Percentiles rank a stretch among this genome's conserved stretches.
Conservation (phyloP, 1,284 basidiomycete genomes). For the Ustilago trichophora region DNA sequence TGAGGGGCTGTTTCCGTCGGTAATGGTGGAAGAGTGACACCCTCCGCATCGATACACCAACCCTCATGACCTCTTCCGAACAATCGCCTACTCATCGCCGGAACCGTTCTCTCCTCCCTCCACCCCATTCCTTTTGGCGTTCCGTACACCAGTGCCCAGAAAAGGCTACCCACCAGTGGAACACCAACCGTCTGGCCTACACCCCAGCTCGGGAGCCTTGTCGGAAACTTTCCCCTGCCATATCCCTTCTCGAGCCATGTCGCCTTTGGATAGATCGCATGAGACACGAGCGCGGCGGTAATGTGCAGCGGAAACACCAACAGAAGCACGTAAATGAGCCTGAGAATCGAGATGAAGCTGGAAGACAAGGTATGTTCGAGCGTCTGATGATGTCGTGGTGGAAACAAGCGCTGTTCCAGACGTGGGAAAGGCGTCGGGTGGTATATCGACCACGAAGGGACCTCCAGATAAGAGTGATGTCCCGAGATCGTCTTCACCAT, state of each 20-base stretch:
- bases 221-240: conserved; percentile 6
- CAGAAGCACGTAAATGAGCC: conserved; percentile 6
- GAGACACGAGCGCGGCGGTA: conserved; percentile 11
- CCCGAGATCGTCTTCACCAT: conserved; percentile 27
- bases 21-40: conserved; percentile 18
- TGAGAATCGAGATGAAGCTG: not conserved
- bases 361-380: conserved; percentile 2
- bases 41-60: conserved; percentile 36
- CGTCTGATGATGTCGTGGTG: conserved; percentile 20
- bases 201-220: conserved; percentile 11
- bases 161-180: conserved; percentile 19
- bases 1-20: conserved; percentile 13
- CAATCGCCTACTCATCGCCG: conserved; percentile 15
- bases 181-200: conserved; percentile 16
- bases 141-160: conserved; percentile 34
- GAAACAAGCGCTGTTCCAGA: conserved; percentile 8
- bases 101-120: conserved; percentile 22
- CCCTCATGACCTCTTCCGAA: conserved; percentile 30
- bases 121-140: conserved; percentile 15
- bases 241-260: conserved; percentile 2
- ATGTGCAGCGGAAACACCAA: conserved; percentile 19
- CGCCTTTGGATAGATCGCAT: conserved; percentile 1
- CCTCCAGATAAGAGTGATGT: conserved; percentile 8
- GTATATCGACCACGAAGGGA: conserved; percentile 13
- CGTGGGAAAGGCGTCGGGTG: conserved; percentile 11